These are phyloP conservation scores for Macrophomina tecta DNA, from an alignment of 2,329 filamentous ascomycete species.

Conservation along the genomic window DNA sequence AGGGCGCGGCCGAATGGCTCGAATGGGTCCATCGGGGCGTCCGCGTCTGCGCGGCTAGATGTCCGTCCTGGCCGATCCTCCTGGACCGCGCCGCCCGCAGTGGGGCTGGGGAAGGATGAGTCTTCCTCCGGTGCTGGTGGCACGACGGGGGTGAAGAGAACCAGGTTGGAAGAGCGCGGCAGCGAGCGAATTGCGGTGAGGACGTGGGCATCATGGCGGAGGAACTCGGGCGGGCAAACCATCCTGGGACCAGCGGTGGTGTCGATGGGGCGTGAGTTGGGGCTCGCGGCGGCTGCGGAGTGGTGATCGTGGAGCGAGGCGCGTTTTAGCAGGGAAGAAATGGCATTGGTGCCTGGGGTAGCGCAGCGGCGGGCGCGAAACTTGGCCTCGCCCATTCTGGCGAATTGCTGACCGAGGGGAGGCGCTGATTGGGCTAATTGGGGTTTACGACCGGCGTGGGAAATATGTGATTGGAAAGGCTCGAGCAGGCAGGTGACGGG, in stretches of 20 bases:
- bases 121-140: constrained; percentile 61
- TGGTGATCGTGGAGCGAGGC: constrained; percentile 29
- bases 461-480: constrained; percentile 11
- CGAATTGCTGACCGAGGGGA: constrained; percentile 13
- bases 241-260: constrained; percentile 34
- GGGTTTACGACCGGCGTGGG: constrained; percentile 12
- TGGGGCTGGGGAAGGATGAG: constrained; percentile 37
- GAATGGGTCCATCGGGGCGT: constrained; percentile 67
- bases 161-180: constrained; percentile 37
- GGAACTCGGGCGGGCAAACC: constrained; percentile 10
- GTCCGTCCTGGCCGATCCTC: neutral
- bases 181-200: constrained; percentile 22
- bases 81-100: constrained; percentile 33
- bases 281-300: constrained; percentile 3
- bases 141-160: constrained; percentile 61
- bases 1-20: constrained; percentile 72
- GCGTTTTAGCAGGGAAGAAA: constrained; percentile 33
- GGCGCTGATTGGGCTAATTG: constrained; percentile 20
- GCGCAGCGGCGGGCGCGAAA: constrained; percentile 30
- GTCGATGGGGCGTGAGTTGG: constrained; percentile 12
- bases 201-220: constrained; percentile 7
- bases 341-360: constrained; percentile 29
- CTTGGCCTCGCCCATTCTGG: constrained; percentile 37
- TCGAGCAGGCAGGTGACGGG: neutral
- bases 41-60: constrained; percentile 4